Conservation (phyloP, 768 basidiomycete genomes). For the Arthromyces matolae region DNA sequence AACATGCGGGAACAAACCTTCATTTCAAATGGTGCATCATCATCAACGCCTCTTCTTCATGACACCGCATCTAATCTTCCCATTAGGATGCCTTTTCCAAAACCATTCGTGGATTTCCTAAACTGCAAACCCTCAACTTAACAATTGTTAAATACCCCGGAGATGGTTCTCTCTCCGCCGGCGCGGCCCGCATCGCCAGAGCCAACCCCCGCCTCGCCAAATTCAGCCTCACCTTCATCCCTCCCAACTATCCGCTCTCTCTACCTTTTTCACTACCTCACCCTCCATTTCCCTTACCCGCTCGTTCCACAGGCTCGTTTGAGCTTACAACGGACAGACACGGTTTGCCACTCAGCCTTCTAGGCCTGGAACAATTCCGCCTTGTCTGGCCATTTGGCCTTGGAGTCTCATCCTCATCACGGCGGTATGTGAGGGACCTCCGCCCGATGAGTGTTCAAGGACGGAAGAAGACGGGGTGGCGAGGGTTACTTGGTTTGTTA, state of each 20-base stretch:
- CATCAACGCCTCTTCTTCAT: background rate
- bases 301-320: slow-evolving; percentile 51
- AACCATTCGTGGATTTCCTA: slow-evolving; percentile 55
- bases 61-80: background rate
- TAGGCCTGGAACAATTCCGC: slow-evolving; percentile 45
- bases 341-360: slow-evolving; percentile 54
- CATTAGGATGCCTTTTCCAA: slow-evolving; percentile 60
- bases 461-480: slow-evolving; percentile 35
- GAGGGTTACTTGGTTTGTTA: slow-evolving; percentile 41
- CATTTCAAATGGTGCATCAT: slow-evolving; percentile 62
- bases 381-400: slow-evolving; percentile 48
- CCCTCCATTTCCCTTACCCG: slow-evolving; percentile 39
- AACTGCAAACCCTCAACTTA: slow-evolving; percentile 58
- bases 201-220: slow-evolving; percentile 62
- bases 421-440: slow-evolving; percentile 37
- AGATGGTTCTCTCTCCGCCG: slow-evolving; percentile 54
- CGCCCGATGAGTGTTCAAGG: slow-evolving; percentile 37
- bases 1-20: slow-evolving; percentile 64
- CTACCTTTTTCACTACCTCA: slow-evolving; percentile 42
- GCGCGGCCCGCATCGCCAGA: slow-evolving; percentile 60
- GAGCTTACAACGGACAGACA: slow-evolving; percentile 58
- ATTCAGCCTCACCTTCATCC: slow-evolving; percentile 66
- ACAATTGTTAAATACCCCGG: slow-evolving; percentile 66
- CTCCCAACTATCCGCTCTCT: slow-evolving; percentile 46
- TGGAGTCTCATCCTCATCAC: slow-evolving; percentile 34